These are phyloP conservation scores for Rhizophagus prolifer DNA, from an alignment of 192 early-diverging fungal species.

Conservation along the genomic window DNA sequence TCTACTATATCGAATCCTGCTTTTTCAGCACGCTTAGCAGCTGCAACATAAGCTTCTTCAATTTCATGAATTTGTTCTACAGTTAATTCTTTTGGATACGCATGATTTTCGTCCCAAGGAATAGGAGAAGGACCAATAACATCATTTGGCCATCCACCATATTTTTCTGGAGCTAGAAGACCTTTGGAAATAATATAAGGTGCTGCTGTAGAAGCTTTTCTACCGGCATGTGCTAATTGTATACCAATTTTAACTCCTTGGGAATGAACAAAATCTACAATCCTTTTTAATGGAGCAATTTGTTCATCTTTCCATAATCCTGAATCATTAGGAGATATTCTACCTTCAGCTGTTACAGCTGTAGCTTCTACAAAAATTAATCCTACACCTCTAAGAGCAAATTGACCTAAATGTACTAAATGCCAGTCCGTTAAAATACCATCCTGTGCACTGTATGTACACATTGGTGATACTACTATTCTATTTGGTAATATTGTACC, in stretches of 20 bases:
- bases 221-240: slow-evolving; percentile 83
- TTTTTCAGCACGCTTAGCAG: slow-evolving; percentile 66
- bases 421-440: slow-evolving; percentile 70
- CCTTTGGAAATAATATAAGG: slow-evolving; percentile 23
- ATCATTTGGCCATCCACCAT: slow-evolving; percentile 73
- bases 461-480: slow-evolving; percentile 79
- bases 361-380: slow-evolving; percentile 79
- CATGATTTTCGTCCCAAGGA: slow-evolving; percentile 43
- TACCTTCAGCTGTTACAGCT: slow-evolving; percentile 71
- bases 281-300: slow-evolving; percentile 53
- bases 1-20: slow-evolving; percentile 92
- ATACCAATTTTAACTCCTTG: slow-evolving; percentile 63
- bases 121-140: slow-evolving; percentile 66
- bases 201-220: slow-evolving; percentile 51
- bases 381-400: slow-evolving; percentile 76
- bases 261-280: slow-evolving; percentile 64
- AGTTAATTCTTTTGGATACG: slow-evolving; percentile 58
- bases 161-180: slow-evolving; percentile 31
- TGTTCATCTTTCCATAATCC: slow-evolving; percentile 88
- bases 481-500: slow-evolving; percentile 74
- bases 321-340: slow-evolving; percentile 72
- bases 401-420: slow-evolving; percentile 62
- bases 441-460: slow-evolving; percentile 70
- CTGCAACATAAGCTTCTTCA: slow-evolving; percentile 59
- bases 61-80: slow-evolving; percentile 66